Conservation (phyloP, 1,139 yeast species). For the Kodamaea anthophila region DNA sequence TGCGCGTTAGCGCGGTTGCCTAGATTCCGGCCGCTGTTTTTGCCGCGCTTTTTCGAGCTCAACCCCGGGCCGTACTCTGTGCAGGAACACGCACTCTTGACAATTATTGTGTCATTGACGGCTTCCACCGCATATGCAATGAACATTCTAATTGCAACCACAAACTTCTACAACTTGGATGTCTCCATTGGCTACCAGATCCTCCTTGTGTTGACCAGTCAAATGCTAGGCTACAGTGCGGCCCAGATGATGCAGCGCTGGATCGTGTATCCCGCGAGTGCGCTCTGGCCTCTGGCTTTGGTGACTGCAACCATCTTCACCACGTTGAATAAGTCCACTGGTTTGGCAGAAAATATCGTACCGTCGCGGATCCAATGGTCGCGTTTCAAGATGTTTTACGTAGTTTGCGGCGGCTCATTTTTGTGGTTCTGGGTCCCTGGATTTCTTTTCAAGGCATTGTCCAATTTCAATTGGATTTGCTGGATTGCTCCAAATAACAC, state of each 20-base stretch:
- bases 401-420: slow-evolving; percentile 18
- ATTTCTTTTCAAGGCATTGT: slow-evolving; percentile 19
- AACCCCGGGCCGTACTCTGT: slow-evolving; percentile 29
- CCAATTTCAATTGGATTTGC: slow-evolving; percentile 25
- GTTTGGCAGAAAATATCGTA: slow-evolving; percentile 12
- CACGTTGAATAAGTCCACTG: slow-evolving; percentile 12
- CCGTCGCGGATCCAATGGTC: slow-evolving; percentile 14
- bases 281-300: slow-evolving; percentile 22
- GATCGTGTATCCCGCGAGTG: slow-evolving; percentile 20
- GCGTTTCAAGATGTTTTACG: slow-evolving; percentile 17
- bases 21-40: slow-evolving; percentile 11
- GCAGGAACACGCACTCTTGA: slow-evolving; percentile 18
- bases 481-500: slow-evolving; percentile 34
- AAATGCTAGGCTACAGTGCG: slow-evolving; percentile 18
- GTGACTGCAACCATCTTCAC: slow-evolving; percentile 21
- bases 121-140: slow-evolving; percentile 15
- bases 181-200: slow-evolving; percentile 27
- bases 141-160: slow-evolving; percentile 17
- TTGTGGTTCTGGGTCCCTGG: slow-evolving; percentile 42
- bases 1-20: slow-evolving; percentile 16
- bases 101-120: slow-evolving; percentile 14
- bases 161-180: slow-evolving; percentile 32
- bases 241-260: slow-evolving; percentile 19
- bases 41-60: slow-evolving; percentile 15
- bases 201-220: slow-evolving; percentile 14